Percentiles rank a stretch among this genome's conserved stretches.
phyloP scores from a whole-genome alignment of 371 early-diverging fungal genomes.

The Batkoa obscura region DNA sequence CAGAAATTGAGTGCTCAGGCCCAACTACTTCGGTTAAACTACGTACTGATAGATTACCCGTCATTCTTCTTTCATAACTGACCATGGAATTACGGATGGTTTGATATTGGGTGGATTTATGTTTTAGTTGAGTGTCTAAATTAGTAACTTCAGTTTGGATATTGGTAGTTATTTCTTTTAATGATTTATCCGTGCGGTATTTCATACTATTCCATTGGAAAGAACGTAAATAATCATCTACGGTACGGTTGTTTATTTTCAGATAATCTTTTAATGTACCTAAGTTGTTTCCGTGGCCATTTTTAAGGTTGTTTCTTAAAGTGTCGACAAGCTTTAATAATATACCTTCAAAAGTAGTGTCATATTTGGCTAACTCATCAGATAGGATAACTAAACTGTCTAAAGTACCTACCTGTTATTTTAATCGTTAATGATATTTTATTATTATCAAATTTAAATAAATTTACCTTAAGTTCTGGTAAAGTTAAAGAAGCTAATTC shows the following conservation, averaged over 20 bases:
- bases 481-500: conserved; percentile 1
- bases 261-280: conserved; percentile 19
- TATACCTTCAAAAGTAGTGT: conserved; percentile 49
- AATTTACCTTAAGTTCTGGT: conserved; percentile 6
- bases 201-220: conserved; percentile 94
- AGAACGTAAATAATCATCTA: conserved; percentile 60
- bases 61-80: conserved; percentile 61
- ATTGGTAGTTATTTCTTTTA: conserved; percentile 61
- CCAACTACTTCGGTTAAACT: conserved; percentile 71
- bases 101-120: conserved; percentile 64
- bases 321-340: conserved; percentile 64
- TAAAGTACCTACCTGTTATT: conserved; percentile 70
- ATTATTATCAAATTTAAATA: background rate
- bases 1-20: conserved; percentile 72
- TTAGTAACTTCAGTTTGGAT: conserved; percentile 63
- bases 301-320: conserved; percentile 31
- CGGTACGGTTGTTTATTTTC: conserved; percentile 27
- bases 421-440: background rate
- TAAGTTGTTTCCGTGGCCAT: conserved; percentile 15
- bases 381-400: conserved; percentile 77
- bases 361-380: conserved; percentile 79
- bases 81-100: conserved; percentile 57
- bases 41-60: conserved; percentile 80
- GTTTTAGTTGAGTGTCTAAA: conserved; percentile 72
- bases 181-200: conserved; percentile 78